Percentiles rank a stretch among this genome's conserved stretches.
phyloP scores from a whole-genome alignment of 2,329 filamentous ascomycete species.

The Hirsutella rhossiliensis region DNA sequence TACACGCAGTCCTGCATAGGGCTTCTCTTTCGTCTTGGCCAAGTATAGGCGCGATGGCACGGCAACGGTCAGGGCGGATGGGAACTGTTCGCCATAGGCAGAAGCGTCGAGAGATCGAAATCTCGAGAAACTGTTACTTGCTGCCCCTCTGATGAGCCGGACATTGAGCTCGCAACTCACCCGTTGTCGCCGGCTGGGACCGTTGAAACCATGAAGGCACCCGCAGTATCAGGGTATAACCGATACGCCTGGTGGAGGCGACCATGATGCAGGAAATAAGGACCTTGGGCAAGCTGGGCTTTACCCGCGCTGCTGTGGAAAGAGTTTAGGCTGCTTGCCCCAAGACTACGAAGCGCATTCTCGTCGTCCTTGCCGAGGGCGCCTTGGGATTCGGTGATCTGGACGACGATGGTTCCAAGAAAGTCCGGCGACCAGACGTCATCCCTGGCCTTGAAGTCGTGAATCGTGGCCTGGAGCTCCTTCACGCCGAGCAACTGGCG shows the following conservation, averaged over 20 bases:
- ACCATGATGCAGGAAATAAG: background rate
- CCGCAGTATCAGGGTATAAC: conserved; percentile 11
- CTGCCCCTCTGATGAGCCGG: no score
- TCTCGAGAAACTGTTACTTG: no score
- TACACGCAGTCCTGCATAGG: conserved; percentile 42
- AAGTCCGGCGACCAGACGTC: background rate
- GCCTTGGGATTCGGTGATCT: background rate
- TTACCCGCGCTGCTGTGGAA: no score
- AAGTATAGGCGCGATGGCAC: conserved; percentile 48
- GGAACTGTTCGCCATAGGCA: conserved; percentile 4
- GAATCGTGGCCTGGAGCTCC: no score
- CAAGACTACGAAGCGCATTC: background rate
- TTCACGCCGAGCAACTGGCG: no score
- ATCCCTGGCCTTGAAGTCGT: conserved; percentile 10
- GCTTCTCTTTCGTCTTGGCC: conserved; percentile 31
- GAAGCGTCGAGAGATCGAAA: no score
- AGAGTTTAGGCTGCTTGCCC: background rate
- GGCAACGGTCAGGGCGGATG: conserved; percentile 12
- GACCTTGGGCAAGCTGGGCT: background rate
- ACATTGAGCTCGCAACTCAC: conserved; percentile 2
- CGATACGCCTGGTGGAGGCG: conserved; percentile 8
- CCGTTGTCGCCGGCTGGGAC: background rate
- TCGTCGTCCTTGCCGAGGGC: background rate
- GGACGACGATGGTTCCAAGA: background rate
- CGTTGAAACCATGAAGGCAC: conserved; percentile 10